Evolutionary conservation across 208 protist species (phyloP).

Genomic region (Blastocrithidia nonstop): DNA sequence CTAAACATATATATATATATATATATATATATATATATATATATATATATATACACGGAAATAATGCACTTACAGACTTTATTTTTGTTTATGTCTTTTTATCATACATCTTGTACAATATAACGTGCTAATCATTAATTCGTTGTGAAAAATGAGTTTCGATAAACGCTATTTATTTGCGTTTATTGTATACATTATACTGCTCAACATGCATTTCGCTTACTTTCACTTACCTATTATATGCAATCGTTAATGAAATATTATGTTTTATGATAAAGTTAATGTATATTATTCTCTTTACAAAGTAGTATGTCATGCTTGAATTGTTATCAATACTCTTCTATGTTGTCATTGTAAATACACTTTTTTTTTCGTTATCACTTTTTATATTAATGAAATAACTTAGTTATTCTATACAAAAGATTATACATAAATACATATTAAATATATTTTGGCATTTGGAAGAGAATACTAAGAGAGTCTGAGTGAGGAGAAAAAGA

Average conservation of each 20-base stretch:
- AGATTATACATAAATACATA: neutral
- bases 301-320: too few species aligned
- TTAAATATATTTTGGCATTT: neutral
- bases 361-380: too few species aligned
- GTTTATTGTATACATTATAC: neutral
- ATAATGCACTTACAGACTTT: neutral
- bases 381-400: too few species aligned
- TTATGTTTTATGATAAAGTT: neutral
- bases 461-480: too few species aligned
- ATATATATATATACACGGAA: constrained; percentile 5
- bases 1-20: neutral
- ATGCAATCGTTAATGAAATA: neutral
- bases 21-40: constrained; percentile 3
- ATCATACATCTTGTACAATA: too few species aligned
- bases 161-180: neutral
- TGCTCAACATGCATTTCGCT: neutral
- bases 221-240: too few species aligned
- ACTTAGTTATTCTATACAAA: neutral
- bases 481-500: too few species aligned
- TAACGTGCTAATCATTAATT: neutral
- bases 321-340: too few species aligned
- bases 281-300: neutral
- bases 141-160: neutral
- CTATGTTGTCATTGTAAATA: too few species aligned
- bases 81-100: constrained; percentile 1